A percentile compares a stretch with the other conserved stretches of the same genome.
These are phyloP conservation scores for Macaranga tanarius DNA, from an alignment of 441 rosid genomes.

Conservation along the genomic window DNA sequence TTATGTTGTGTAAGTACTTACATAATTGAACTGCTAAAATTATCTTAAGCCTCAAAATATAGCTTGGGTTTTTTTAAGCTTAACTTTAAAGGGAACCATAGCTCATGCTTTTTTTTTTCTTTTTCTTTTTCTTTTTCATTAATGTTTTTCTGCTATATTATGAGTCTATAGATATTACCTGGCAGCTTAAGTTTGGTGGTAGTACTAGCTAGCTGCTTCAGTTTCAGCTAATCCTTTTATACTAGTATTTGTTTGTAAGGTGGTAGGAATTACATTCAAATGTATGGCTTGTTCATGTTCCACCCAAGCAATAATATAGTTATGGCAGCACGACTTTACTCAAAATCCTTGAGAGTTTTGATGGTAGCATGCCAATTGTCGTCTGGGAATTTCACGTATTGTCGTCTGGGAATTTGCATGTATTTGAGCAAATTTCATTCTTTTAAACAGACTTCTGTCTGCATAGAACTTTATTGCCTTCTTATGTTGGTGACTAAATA, in stretches of 20 bases:
- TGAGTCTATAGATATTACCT: background rate
- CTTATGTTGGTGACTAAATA: background rate
- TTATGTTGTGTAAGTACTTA: conserved; percentile 11
- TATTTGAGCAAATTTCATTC: background rate
- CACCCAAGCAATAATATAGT: background rate
- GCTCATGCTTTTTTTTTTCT: background rate
- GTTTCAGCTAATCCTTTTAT: background rate
- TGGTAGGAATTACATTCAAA: conserved; percentile 3
- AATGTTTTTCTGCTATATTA: conserved; percentile 4
- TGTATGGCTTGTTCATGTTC: background rate
- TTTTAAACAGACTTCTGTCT: background rate
- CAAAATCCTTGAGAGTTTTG: background rate
- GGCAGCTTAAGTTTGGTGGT: conserved; percentile 7
- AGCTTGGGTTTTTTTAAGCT: conserved; percentile 19
- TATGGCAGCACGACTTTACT: conserved; percentile 1
- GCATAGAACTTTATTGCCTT: background rate
- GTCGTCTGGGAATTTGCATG: background rate
- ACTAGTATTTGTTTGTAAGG: background rate
- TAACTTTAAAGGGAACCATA: conserved; percentile 19
- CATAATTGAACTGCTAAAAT: conserved; percentile 6
- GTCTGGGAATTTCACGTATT: background rate
- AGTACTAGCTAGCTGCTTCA: conserved; percentile 6
- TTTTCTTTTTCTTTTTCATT: conserved; percentile 1
- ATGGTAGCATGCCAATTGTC: background rate
- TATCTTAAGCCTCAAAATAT: conserved; percentile 9